Conservation (phyloP, 1,139 yeast species). For the Diutina mesorugosa region DNA sequence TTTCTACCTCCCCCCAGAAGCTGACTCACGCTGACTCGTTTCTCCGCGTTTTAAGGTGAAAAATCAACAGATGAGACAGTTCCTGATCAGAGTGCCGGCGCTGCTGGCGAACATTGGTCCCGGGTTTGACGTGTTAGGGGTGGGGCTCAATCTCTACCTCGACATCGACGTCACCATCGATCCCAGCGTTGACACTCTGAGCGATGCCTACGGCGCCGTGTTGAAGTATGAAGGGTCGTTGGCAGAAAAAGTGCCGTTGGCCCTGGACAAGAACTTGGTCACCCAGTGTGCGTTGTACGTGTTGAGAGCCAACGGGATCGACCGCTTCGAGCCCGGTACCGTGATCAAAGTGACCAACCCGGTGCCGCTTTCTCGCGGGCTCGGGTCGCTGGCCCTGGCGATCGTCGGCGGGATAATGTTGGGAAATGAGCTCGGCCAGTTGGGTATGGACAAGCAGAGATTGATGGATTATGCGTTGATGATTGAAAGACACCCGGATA, state of each 20-base stretch:
- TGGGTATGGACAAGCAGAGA: conserved; percentile 63
- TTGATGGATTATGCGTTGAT: conserved; percentile 88
- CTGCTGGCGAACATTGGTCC: conserved; percentile 98
- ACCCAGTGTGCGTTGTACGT: conserved; percentile 90
- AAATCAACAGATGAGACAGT: not conserved
- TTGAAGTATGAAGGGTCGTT: conserved; percentile 68
- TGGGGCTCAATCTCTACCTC: conserved; percentile 66
- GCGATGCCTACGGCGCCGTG: conserved; percentile 57
- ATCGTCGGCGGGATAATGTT: conserved; percentile 94
- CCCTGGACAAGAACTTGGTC: conserved; percentile 67
- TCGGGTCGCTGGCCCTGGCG: conserved; percentile 98
- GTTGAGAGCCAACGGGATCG: conserved; percentile 65
- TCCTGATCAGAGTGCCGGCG: conserved; percentile 71
- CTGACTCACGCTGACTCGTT: not conserved
- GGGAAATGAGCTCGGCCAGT: conserved; percentile 71
- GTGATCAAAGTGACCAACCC: conserved; percentile 72
- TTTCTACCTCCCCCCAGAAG: not conserved
- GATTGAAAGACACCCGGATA: conserved; percentile 98
- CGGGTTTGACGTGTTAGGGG: conserved; percentile 92
- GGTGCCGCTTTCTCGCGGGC: conserved; percentile 90
- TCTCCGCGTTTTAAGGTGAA: not conserved
- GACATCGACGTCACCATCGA: conserved; percentile 59
- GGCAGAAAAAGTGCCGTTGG: conserved; percentile 63
- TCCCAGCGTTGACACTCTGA: conserved; percentile 31
- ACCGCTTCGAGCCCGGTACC: conserved; percentile 77